Conservation (phyloP, 116 monocot species). For the Trichopus zeylanicus region DNA sequence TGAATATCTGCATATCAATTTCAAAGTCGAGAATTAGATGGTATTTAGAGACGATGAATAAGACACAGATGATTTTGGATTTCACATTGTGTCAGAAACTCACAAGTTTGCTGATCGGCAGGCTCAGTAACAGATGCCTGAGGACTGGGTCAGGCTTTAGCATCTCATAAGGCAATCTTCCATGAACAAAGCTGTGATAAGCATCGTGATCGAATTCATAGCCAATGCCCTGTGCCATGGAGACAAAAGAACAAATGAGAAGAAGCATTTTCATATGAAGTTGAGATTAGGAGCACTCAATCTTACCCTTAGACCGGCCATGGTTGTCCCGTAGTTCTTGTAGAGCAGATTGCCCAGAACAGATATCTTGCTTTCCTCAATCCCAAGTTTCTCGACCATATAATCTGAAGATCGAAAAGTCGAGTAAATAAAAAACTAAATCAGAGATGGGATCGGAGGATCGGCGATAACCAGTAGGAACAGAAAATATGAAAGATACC, state of each 20-base stretch:
- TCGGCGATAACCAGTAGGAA: no score
- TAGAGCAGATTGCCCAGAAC: conserved; percentile 51
- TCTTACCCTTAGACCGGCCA: conserved; percentile 83
- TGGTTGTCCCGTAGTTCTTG: conserved; percentile 89
- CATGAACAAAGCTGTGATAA: conserved; percentile 87
- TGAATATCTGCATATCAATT: conserved; percentile 35
- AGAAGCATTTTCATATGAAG: background rate
- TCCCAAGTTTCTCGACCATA: conserved; percentile 75
- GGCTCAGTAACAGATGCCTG: conserved; percentile 47
- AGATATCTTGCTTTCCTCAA: conserved; percentile 51
- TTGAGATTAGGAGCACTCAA: no score
- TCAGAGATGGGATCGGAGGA: conserved; percentile 14
- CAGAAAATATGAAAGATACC: conserved; percentile 23
- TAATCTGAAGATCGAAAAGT: conserved; percentile 20
- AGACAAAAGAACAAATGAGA: background rate
- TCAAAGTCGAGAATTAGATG: background rate
- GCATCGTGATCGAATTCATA: conserved; percentile 75
- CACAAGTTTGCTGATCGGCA: conserved; percentile 46
- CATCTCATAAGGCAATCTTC: conserved; percentile 76
- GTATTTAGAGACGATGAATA: no score
- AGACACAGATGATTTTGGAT: background rate
- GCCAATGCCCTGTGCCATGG: conserved; percentile 57
- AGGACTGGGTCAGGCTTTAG: conserved; percentile 69
- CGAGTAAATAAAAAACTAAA: background rate
- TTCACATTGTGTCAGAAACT: no score